These are phyloP conservation scores for Akanthomyces dipterigenus DNA, from an alignment of 2,329 filamentous ascomycete species.

Conservation along the genomic window DNA sequence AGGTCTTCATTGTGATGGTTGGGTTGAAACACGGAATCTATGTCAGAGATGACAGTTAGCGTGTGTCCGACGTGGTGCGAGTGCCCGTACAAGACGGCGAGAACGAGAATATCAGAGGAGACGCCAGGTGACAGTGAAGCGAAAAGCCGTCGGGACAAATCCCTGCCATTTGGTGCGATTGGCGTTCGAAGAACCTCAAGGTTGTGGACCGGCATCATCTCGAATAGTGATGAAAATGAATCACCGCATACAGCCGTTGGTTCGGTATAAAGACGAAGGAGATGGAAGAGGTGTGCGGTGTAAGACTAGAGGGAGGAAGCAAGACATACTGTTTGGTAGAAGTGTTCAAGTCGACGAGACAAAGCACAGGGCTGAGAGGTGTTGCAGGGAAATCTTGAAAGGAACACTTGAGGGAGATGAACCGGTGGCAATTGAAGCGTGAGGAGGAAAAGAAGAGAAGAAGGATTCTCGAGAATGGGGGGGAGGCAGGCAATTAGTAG, in stretches of 20 bases:
- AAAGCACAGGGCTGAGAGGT: constrained; percentile 9
- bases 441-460: neutral
- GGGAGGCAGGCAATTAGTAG: constrained; percentile 8
- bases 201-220: neutral
- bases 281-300: neutral
- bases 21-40: constrained; percentile 12
- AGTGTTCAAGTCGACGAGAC: constrained; percentile 6
- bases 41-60: constrained; percentile 18
- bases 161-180: neutral
- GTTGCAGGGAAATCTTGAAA: neutral
- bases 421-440: constrained; percentile 9
- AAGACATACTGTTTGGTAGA: constrained; percentile 1
- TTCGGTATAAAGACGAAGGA: neutral
- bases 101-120: too few species aligned
- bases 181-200: neutral
- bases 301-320: neutral
- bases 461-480: neutral
- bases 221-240: neutral
- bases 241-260: neutral
- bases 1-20: constrained; percentile 44
- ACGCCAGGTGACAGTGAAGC: too few species aligned
- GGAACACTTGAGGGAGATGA: constrained; percentile 5
- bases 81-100: neutral
- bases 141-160: neutral
- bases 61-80: neutral